phyloP scores from a whole-genome alignment of 768 basidiomycete species.

The Podaxis sp. region DNA sequence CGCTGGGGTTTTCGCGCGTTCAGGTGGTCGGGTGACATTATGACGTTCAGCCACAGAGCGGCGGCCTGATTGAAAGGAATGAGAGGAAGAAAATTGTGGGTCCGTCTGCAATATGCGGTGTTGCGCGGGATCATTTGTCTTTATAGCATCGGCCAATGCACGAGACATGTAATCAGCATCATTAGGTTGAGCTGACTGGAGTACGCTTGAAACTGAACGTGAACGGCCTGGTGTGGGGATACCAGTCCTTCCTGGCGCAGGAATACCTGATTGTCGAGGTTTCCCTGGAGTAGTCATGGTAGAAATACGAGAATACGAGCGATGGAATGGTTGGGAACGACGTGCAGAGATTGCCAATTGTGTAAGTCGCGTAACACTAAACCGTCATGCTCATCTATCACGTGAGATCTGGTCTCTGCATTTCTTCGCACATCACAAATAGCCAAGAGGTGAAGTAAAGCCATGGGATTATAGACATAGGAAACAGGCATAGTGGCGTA shows the following conservation, averaged over 20 bases:
- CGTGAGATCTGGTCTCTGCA: not conserved
- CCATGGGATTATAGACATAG: constrained; percentile 6
- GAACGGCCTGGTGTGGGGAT: constrained; percentile 73
- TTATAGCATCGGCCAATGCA: constrained; percentile 78
- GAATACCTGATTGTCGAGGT: constrained; percentile 38
- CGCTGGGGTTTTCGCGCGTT: constrained; percentile 52
- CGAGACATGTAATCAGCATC: constrained; percentile 60
- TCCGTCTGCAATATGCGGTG: constrained; percentile 47
- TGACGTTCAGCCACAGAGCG: constrained; percentile 41
- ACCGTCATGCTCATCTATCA: not conserved
- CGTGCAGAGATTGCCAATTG: constrained; percentile 6
- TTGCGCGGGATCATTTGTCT: constrained; percentile 72
- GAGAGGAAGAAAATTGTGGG: constrained; percentile 30
- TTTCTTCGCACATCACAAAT: not conserved
- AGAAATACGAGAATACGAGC: not conserved
- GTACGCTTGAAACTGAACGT: constrained; percentile 57
- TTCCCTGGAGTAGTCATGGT: constrained; percentile 37
- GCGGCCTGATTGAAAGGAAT: constrained; percentile 52
- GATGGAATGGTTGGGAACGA: not conserved
- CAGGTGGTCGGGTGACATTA: constrained; percentile 25
- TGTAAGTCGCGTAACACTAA: constrained; percentile 6
- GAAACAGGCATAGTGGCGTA: constrained; percentile 1
- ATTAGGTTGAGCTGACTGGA: constrained; percentile 28
- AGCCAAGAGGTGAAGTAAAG: not conserved
- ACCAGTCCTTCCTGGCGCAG: constrained; percentile 32